Evolutionary conservation across 2,329 filamentous ascomycete genomes (phyloP).

Genomic region (Aquanectria penicillioides): DNA sequence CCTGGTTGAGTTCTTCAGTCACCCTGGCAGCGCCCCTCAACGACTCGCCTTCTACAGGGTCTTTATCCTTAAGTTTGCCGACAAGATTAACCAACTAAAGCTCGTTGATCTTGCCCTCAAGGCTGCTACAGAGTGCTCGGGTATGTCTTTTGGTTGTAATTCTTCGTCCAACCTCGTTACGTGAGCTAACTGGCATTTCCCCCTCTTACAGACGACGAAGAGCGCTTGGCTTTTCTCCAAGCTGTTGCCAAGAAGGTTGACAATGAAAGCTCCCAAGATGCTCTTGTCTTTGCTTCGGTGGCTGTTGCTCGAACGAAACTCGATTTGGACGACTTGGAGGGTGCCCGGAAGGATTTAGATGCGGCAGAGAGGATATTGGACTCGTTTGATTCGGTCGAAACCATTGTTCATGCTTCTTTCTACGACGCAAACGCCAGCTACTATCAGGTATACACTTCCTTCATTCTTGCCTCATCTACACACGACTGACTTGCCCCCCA

Average conservation of each 20-base stretch:
- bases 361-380: constrained; percentile 89
- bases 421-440: constrained; percentile 96
- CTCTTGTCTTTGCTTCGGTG: constrained; percentile 92
- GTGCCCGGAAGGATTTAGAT: constrained; percentile 86
- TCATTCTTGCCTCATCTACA: not conserved
- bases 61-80: constrained; percentile 95
- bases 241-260: constrained; percentile 88
- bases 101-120: constrained; percentile 90
- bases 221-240: constrained; percentile 86
- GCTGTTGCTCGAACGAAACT: constrained; percentile 90
- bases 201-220: constrained; percentile 74
- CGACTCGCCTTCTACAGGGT: constrained; percentile 91
- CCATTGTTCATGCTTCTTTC: constrained; percentile 93
- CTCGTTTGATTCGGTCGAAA: constrained; percentile 93
- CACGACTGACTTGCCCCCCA: constrained; percentile 10
- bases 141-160: constrained; percentile 56
- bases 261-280: constrained; percentile 92
- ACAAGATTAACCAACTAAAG: constrained; percentile 99
- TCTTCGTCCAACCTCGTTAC: constrained; percentile 18
- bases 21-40: constrained; percentile 82
- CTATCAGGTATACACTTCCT: constrained; percentile 72
- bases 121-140: constrained; percentile 84
- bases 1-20: constrained; percentile 87
- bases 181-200: constrained; percentile 23
- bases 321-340: constrained; percentile 80